Conservation (phyloP, 2,329 filamentous ascomycete species). For the Calonectria leucothoes region DNA sequence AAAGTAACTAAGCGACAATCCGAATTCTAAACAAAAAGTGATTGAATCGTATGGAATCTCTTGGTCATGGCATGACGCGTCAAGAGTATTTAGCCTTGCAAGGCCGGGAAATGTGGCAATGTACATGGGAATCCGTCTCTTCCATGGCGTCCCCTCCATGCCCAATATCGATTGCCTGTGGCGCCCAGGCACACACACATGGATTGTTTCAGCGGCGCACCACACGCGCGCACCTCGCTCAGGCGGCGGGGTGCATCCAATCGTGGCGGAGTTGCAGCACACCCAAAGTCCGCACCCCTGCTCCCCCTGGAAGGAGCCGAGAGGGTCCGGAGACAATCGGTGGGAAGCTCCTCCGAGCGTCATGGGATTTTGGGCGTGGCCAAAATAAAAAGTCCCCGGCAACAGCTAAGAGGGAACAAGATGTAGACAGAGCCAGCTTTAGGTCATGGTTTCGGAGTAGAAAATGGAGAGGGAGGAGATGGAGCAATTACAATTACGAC, state of each 20-base stretch:
- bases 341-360: not conserved
- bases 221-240: not conserved
- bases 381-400: not conserved
- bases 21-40: not conserved
- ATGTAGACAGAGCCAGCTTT: not conserved
- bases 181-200: not conserved
- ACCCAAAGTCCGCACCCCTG: constrained; percentile 2
- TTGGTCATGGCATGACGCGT: no score
- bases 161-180: not conserved
- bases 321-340: not conserved
- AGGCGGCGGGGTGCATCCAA: not conserved
- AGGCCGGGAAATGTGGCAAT: not conserved
- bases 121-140: not conserved
- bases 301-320: not conserved
- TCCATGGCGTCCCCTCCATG: not conserved
- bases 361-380: not conserved
- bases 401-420: not conserved
- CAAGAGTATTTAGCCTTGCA: no score
- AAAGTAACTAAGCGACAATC: not conserved
- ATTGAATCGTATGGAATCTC: not conserved
- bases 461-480: not conserved
- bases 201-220: not conserved
- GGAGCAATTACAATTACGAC: not conserved
- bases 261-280: not conserved
- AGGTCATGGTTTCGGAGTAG: not conserved